These are phyloP conservation scores for Alternaria longipes DNA, from an alignment of 2,329 filamentous ascomycete genomes.

Conservation along the genomic window DNA sequence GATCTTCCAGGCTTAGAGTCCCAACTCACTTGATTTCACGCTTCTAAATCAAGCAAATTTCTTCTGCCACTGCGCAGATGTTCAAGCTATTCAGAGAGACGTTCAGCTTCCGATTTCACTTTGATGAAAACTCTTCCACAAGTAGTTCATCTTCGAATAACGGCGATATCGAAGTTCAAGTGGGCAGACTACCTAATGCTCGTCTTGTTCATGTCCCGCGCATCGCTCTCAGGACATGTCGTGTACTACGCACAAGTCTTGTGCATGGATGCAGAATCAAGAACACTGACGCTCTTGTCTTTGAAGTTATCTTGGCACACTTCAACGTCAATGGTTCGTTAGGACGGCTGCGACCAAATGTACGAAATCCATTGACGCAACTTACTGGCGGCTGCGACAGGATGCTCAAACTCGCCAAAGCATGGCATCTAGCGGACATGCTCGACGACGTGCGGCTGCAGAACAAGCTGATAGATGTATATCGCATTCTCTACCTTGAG, in stretches of 20 bases:
- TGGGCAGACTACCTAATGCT: constrained; percentile 11
- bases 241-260: background rate
- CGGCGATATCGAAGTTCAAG: constrained; percentile 4
- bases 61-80: background rate
- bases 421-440: constrained; percentile 24
- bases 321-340: constrained; percentile 4
- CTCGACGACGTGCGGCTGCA: constrained; percentile 20
- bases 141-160: background rate
- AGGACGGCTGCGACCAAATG: background rate
- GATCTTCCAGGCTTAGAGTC: background rate
- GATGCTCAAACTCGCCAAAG: constrained; percentile 25
- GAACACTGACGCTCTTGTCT: constrained; percentile 14
- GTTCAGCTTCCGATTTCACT: background rate
- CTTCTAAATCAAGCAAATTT: background rate
- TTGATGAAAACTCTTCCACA: background rate
- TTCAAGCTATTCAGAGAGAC: background rate
- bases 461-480: constrained; percentile 23
- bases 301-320: constrained; percentile 14
- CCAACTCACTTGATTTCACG: background rate
- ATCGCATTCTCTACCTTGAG: constrained; percentile 14
- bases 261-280: constrained; percentile 9
- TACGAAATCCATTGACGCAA: constrained; percentile 8
- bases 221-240: background rate
- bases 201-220: constrained; percentile 1
- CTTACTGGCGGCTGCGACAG: constrained; percentile 10